Percentiles rank a stretch among this genome's conserved stretches.
These are phyloP conservation scores for Brachypodium distachyon DNA, from an alignment of 202 grass and related monocot species.

Conservation along the genomic window DNA sequence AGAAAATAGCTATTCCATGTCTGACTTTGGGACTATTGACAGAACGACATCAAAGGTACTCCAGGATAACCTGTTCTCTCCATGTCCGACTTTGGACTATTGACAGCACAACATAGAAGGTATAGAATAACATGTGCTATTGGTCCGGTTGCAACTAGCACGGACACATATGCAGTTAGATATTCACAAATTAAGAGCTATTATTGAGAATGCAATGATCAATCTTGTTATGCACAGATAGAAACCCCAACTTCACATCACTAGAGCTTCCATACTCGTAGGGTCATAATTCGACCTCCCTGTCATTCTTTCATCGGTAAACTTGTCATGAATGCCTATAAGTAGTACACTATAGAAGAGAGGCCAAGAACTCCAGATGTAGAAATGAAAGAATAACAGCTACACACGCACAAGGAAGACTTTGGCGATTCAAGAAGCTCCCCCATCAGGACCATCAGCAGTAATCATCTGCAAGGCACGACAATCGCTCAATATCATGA, in stretches of 20 bases:
- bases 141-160: neutral
- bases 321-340: constrained; percentile 32
- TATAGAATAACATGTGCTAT: neutral
- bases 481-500: neutral
- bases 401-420: constrained; percentile 42
- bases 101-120: neutral
- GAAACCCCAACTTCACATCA: constrained; percentile 35
- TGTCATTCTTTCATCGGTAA: constrained; percentile 32
- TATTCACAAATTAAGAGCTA: constrained; percentile 46
- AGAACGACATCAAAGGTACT: neutral
- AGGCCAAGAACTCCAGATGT: constrained; percentile 38
- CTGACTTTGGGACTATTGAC: neutral
- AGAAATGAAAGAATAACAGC: constrained; percentile 66
- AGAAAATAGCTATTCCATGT: neutral
- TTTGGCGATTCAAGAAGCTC: constrained; percentile 27
- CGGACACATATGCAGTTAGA: neutral
- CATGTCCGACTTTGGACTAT: neutral
- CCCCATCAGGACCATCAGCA: constrained; percentile 26
- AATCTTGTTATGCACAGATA: constrained; percentile 62
- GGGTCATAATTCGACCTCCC: constrained; percentile 36
- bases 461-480: constrained; percentile 40
- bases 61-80: neutral
- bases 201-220: constrained; percentile 50
- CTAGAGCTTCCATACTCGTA: constrained; percentile 26
- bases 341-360: constrained; percentile 45